A percentile compares a stretch with the other conserved stretches of the same genome.
Conservation (phyloP, 805 yeast genomes). For the Candida broadrunensis region DNA sequence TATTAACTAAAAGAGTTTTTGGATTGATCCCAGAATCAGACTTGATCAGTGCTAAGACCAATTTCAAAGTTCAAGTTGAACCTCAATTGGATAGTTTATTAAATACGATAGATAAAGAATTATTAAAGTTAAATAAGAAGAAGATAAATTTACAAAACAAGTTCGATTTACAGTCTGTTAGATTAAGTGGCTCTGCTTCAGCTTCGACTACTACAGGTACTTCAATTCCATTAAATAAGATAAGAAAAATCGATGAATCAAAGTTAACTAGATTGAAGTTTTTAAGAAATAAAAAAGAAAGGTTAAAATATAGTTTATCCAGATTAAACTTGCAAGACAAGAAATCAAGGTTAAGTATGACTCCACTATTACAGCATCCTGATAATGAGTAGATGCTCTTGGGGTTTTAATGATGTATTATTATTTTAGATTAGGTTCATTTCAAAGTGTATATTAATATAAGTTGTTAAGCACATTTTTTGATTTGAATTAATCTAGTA, state of each 20-base stretch:
- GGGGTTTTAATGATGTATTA: no score
- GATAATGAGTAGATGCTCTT: no score
- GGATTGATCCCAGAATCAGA: constrained; percentile 51
- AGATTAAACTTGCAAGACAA: neutral
- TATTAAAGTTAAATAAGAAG: constrained; percentile 30
- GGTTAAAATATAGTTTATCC: constrained; percentile 40
- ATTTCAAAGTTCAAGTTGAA: constrained; percentile 32
- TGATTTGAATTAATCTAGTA: no score
- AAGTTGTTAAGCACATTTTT: no score
- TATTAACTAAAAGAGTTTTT: constrained; percentile 46
- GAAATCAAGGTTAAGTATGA: neutral
- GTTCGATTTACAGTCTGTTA: constrained; percentile 11
- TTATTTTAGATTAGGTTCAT: no score
- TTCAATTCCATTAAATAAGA: neutral
- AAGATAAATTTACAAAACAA: constrained; percentile 31
- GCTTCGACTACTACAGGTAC: constrained; percentile 9
- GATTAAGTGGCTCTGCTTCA: neutral
- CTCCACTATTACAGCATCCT: constrained; percentile 3
- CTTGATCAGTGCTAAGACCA: constrained; percentile 35
- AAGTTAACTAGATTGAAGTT: constrained; percentile 38
- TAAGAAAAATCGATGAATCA: constrained; percentile 18
- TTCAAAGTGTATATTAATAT: no score
- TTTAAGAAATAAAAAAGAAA: constrained; percentile 40
- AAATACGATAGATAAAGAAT: constrained; percentile 26
- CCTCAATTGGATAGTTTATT: constrained; percentile 39